phyloP scores from a whole-genome alignment of 345 rosid species.

The Brassica juncea region DNA sequence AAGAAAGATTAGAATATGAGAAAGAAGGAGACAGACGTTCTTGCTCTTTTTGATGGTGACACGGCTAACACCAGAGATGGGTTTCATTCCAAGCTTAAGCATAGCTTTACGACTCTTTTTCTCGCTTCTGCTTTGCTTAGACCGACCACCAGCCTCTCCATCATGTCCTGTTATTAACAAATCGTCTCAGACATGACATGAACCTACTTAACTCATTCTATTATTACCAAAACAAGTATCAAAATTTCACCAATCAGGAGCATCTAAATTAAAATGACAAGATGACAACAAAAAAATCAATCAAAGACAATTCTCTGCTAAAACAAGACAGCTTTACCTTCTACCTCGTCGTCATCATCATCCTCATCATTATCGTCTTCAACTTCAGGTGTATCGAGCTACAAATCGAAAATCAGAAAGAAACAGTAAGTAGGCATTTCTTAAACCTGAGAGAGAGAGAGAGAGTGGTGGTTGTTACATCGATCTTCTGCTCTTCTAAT shows the following conservation, averaged over 20 bases:
- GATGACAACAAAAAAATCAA: too few relatives aligned
- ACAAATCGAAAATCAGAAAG: not conserved
- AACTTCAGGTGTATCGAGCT: conserved; percentile 66
- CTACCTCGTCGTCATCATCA: conserved; percentile 60
- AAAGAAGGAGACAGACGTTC: conserved; percentile 50
- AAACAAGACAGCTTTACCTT: conserved; percentile 39
- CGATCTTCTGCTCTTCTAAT: conserved; percentile 63
- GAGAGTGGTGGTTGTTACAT: conserved; percentile 39
- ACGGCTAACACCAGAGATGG: conserved; percentile 33
- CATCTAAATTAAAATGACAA: not conserved
- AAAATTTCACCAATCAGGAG: not conserved
- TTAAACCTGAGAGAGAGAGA: not conserved
- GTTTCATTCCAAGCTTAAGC: conserved; percentile 90
- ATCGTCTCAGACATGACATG: not conserved
- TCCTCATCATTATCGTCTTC: conserved; percentile 73
- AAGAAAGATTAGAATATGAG: not conserved
- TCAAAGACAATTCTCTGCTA: too few relatives aligned
- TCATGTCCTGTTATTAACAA: conserved; percentile 33
- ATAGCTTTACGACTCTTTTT: conserved; percentile 90
- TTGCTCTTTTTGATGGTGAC: conserved; percentile 84
- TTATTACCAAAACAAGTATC: not conserved
- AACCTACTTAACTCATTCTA: not conserved
- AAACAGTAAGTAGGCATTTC: not conserved
- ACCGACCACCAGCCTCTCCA: conserved; percentile 60
- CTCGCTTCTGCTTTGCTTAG: conserved; percentile 88